Evolutionary conservation across 2,329 filamentous ascomycete genomes (phyloP).

Genomic region (Claviceps humidiphila): DNA sequence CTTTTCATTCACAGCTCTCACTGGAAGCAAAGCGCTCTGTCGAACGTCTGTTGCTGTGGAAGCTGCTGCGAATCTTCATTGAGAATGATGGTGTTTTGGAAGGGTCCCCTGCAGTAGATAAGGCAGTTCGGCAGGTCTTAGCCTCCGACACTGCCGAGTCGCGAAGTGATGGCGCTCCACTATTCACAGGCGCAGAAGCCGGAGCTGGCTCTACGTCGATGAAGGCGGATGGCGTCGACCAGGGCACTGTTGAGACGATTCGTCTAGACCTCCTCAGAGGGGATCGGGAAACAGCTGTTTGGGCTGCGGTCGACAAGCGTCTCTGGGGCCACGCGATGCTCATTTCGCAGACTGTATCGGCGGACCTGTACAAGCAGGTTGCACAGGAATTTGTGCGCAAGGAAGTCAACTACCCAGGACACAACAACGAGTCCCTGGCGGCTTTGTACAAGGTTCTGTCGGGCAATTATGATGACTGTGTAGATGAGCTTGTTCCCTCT

Average conservation of each 20-base stretch:
- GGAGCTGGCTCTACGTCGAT: constrained; percentile 22
- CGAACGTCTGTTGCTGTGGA: constrained; percentile 79
- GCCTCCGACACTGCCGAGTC: constrained; percentile 36
- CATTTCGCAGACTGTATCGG: constrained; percentile 63
- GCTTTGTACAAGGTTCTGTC: constrained; percentile 89
- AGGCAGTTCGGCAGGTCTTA: constrained; percentile 62
- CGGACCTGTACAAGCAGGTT: constrained; percentile 82
- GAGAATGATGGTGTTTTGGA: constrained; percentile 79
- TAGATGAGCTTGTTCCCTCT: constrained; percentile 87
- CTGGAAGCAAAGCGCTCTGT: constrained; percentile 57
- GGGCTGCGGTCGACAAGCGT: constrained; percentile 83
- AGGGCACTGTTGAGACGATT: constrained; percentile 55
- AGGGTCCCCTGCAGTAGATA: constrained; percentile 56
- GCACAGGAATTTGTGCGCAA: constrained; percentile 91
- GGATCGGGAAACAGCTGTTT: constrained; percentile 81
- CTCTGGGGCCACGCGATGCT: constrained; percentile 96
- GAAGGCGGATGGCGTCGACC: constrained; percentile 55
- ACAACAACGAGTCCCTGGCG: constrained; percentile 75
- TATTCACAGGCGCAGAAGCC: constrained; percentile 13
- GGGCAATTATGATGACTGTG: constrained; percentile 84
- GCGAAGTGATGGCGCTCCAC: constrained; percentile 8
- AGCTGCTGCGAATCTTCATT: constrained; percentile 65
- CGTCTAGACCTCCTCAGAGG: constrained; percentile 63
- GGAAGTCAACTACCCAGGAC: constrained; percentile 72
- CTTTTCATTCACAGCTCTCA: constrained; percentile 35